Conservation (phyloP, 2,329 filamentous ascomycete genomes). For the Chrysosphaeria jannelii region DNA sequence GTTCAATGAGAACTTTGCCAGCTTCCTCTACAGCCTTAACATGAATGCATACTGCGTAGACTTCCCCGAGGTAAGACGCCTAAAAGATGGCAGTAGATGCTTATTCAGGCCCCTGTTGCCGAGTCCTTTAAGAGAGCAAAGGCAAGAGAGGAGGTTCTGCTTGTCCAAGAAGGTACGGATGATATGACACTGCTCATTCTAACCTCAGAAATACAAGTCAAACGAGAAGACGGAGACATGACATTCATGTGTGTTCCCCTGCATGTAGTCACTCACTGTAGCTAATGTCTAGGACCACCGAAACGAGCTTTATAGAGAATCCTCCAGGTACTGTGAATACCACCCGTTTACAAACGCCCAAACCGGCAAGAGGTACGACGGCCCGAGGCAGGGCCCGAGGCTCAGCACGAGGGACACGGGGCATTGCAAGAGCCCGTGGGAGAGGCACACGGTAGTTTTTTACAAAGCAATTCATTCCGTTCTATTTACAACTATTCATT, state of each 20-base stretch:
- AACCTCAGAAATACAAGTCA: no score
- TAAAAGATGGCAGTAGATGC: neutral
- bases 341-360: conserved; percentile 15
- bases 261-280: neutral
- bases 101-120: conserved; percentile 39
- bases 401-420: neutral
- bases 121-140: conserved; percentile 52
- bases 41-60: conserved; percentile 99
- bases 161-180: neutral
- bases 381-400: neutral
- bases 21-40: conserved; percentile 83
- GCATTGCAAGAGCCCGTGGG: neutral
- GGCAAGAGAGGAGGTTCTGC: conserved; percentile 24
- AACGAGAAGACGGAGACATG: conserved; percentile 30
- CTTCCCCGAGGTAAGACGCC: conserved; percentile 50
- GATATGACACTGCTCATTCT: neutral
- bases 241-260: conserved; percentile 45
- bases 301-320: conserved; percentile 74
- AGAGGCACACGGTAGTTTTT: neutral
- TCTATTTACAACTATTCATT: conserved; percentile 1
- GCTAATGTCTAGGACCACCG: conserved; percentile 36
- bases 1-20: conserved; percentile 88
- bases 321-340: conserved; percentile 26
- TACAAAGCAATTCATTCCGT: neutral
- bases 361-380: conserved; percentile 11